Evolutionary conservation across 2,329 filamentous ascomycete genomes (phyloP).

Genomic region (Onygenales sp.): DNA sequence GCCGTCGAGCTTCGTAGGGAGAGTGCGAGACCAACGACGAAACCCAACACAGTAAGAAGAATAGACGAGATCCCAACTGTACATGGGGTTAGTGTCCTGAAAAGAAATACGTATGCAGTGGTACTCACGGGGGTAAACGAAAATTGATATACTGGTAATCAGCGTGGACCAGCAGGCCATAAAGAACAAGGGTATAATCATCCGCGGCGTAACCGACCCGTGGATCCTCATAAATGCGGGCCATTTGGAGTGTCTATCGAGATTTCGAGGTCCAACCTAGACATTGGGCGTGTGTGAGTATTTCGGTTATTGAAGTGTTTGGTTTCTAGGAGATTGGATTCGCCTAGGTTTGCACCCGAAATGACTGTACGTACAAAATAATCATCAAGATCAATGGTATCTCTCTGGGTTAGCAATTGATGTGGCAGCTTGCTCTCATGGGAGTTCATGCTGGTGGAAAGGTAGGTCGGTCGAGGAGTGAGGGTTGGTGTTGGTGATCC

Average conservation of each 20-base stretch:
- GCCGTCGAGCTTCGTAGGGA: conserved; percentile 69
- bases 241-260: conserved; percentile 66
- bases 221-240: conserved; percentile 67
- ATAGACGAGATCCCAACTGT: conserved; percentile 48
- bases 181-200: conserved; percentile 59
- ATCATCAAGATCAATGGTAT: conserved; percentile 45
- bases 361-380: conserved; percentile 44
- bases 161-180: conserved; percentile 56
- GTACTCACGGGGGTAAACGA: conserved; percentile 31
- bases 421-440: conserved; percentile 9
- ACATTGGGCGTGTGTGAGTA: neutral
- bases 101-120: conserved; percentile 6
- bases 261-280: conserved; percentile 50
- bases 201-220: conserved; percentile 63
- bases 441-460: conserved; percentile 4
- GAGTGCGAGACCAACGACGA: conserved; percentile 69
- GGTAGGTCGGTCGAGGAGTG: conserved; percentile 10
- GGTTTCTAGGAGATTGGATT: too few relatives aligned
- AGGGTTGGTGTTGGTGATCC: neutral
- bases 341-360: too few relatives aligned
- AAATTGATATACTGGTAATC: conserved; percentile 49
- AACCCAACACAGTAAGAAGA: conserved; percentile 67
- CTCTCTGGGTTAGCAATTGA: conserved; percentile 8
- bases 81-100: conserved; percentile 2
- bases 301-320: neutral